A percentile compares a stretch with the other conserved stretches of the same genome.
Evolutionary conservation across 148 eudicot genomes (phyloP).

Genomic region (Silene conica): DNA sequence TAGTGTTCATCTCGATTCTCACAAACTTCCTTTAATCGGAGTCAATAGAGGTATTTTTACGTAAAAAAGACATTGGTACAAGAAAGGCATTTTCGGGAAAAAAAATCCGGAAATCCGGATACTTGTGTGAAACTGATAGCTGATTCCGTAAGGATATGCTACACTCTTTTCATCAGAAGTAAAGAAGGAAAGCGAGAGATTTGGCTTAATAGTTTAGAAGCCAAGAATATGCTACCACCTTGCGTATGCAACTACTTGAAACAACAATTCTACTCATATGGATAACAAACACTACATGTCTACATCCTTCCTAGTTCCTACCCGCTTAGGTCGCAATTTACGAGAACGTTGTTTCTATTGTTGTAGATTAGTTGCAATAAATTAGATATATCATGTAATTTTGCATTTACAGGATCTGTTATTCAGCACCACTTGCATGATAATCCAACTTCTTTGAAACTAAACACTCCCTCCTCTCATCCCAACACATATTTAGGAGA

Average conservation of each 20-base stretch:
- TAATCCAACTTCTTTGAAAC: too few relatives aligned
- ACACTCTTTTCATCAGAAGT: slow-evolving; percentile 5
- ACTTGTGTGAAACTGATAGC: background rate
- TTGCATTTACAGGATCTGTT: too few relatives aligned
- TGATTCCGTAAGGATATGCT: slow-evolving; percentile 18
- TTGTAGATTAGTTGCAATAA: too few relatives aligned
- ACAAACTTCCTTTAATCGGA: background rate
- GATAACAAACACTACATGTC: too few relatives aligned
- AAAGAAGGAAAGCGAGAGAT: background rate
- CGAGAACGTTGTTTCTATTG: too few relatives aligned
- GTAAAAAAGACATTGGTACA: background rate
- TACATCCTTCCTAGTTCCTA: too few relatives aligned
- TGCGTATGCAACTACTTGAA: slow-evolving; percentile 8
- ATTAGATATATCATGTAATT: too few relatives aligned
- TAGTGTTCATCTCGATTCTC: background rate
- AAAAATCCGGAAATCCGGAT: slow-evolving; percentile 2
- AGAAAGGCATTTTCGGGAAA: background rate
- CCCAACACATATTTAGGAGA: too few relatives aligned
- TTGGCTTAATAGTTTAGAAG: background rate
- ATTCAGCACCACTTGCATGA: too few relatives aligned
- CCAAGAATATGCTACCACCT: slow-evolving; percentile 7
- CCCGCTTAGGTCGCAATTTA: too few relatives aligned
- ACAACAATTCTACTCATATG: too few relatives aligned
- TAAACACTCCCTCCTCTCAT: too few relatives aligned
- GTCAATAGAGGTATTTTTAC: background rate